Evolutionary conservation across 257 asterid genomes (phyloP), one percentile per base, ranked within the genome.

Genomic region (Catharanthus roseus): DNA sequence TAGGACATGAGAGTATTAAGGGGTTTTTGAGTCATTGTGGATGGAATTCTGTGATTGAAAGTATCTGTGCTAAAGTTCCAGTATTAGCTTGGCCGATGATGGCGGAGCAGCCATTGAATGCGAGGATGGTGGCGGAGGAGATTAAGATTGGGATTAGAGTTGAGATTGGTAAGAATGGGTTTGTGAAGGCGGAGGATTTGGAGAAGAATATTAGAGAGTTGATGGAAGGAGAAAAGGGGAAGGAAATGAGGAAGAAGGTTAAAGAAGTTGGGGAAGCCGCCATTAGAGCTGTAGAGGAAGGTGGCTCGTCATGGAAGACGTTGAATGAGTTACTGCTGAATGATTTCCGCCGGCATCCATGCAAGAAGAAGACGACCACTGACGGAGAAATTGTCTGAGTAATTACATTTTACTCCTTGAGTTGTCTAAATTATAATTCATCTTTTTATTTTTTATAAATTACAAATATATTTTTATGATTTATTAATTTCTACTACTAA

Each of bases 11-110:
- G 13, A 73, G 56, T 2, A 84, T 91, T 3, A 73, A 73, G 28
- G 97, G 95, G 0, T 91, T 91, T 65, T 29, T 91, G 5, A 89
- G 93, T 38, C 96, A 91, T 41, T 91, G 96, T 0, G 96, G 97
- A 0, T 89, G 96, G 96, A 87, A 87, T 54, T 89, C 97, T 0
- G 91, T 80, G 1, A 0, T 87, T 50, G 96, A 91, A 55, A 89
- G 87, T 23, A 81, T 89, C n/a, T 83, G 97, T 12, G 87, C 95
- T 2, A 76, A 68, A 58, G 95, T 86, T 19, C 97, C 97, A 0
- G 75, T 91, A 4, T 70, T 89, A 26, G 96, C 96, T 0, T 91
- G 95, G 96, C 96, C 96, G 1, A 83, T 91, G 93, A 81, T 86
- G 88, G 96, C 93, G 41, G 96, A 91, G 73, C 96, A 91, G 56